Conservation (phyloP, 2,329 filamentous ascomycete species). For the Tolypocladium sp. region DNA sequence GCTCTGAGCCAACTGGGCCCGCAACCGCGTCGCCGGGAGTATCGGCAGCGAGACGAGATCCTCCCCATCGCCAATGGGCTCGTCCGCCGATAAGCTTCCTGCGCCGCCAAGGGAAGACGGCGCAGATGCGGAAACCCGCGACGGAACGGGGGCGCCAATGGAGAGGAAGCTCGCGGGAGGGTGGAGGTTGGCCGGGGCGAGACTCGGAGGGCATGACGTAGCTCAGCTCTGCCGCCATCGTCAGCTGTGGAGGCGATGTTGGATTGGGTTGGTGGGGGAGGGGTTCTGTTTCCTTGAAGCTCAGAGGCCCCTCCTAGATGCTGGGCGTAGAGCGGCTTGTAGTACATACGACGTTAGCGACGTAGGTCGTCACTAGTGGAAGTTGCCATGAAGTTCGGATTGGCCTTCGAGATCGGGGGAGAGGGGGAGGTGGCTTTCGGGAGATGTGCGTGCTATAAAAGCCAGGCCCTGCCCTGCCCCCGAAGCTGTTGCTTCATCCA, state of each 20-base stretch:
- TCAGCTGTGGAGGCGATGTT: no score
- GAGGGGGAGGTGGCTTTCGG: not conserved
- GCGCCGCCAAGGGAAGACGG: not conserved
- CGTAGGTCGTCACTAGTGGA: no score
- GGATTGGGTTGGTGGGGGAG: not conserved
- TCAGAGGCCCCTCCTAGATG: no score
- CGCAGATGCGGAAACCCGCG: no score
- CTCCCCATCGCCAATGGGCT: not conserved
- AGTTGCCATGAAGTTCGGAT: not conserved
- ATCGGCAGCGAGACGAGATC: no score
- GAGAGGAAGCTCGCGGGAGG: not conserved
- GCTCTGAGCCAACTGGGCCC: not conserved
- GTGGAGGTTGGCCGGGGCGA: not conserved
- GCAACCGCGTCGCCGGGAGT: not conserved
- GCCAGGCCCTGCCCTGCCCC: not conserved
- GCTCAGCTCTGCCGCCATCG: not conserved
- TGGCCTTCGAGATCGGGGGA: not conserved
- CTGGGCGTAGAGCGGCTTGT: not conserved
- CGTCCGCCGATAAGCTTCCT: not conserved
- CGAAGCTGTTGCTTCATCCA: not conserved
- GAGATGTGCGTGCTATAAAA: not conserved
- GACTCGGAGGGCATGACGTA: constrained; percentile 1
- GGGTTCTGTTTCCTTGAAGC: no score
- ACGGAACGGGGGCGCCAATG: not conserved
- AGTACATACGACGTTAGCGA: no score